phyloP scores from a whole-genome alignment of 2,329 filamentous ascomycete genomes.

The Xylariaceae sp. region DNA sequence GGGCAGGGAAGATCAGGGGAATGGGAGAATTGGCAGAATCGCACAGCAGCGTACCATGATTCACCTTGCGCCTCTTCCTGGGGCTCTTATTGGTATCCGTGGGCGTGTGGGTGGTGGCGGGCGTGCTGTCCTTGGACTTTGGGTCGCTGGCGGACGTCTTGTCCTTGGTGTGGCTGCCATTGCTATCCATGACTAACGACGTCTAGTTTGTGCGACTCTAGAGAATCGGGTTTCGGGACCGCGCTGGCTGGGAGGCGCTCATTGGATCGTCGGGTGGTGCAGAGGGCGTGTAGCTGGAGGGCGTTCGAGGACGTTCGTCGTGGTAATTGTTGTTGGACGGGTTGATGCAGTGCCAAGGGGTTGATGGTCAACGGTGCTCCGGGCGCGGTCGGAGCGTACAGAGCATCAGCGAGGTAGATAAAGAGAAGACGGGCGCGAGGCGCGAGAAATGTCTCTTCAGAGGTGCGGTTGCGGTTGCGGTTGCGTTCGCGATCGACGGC shows the following conservation, averaged over 20 bases:
- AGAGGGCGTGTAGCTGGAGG: slow-evolving; percentile 39
- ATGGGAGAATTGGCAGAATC: slow-evolving; percentile 22
- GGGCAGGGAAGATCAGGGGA: slow-evolving; percentile 11
- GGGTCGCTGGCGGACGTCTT: slow-evolving; percentile 36
- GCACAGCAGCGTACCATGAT: slow-evolving; percentile 68
- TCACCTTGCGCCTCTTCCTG: slow-evolving; percentile 85
- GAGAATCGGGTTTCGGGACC: slow-evolving; percentile 28
- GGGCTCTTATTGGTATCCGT: slow-evolving; percentile 50
- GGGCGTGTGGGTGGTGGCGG: slow-evolving; percentile 27
- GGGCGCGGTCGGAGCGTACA: slow-evolving; percentile 15
- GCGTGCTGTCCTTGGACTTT: slow-evolving; percentile 34
- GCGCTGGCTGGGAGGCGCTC: slow-evolving; percentile 35
- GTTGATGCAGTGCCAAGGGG: slow-evolving; percentile 37
- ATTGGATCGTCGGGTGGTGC: slow-evolving; percentile 44
- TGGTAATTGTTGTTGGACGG: slow-evolving; percentile 27
- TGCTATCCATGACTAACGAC: slow-evolving; percentile 28
- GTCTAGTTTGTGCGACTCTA: slow-evolving; percentile 24
- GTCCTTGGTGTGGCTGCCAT: slow-evolving; percentile 38
- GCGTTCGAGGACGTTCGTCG: slow-evolving; percentile 34
- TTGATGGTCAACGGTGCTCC: slow-evolving; percentile 23
- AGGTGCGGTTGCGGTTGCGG: neutral
- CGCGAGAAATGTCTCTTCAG: neutral
- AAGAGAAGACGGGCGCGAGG: slow-evolving; percentile 13
- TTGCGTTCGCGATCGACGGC: slow-evolving; percentile 27
- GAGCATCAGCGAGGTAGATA: slow-evolving; percentile 11